Evolutionary conservation across 2,329 filamentous ascomycete genomes (phyloP), one percentile per base, ranked within the genome.

Genomic region (Penicillium corylophilum): DNA sequence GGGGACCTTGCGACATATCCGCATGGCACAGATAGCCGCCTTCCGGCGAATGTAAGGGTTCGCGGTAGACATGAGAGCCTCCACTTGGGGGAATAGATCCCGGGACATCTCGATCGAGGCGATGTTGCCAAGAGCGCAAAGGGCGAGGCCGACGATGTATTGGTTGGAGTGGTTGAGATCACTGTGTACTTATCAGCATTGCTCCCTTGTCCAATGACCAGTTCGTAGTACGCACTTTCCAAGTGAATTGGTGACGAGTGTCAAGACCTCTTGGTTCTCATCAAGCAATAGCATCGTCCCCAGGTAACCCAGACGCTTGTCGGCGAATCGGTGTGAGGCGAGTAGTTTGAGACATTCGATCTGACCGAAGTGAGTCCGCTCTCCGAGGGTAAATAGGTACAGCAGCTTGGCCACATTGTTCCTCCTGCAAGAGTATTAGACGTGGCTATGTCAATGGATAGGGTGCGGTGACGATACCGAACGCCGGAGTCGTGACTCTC

Each of bases 21-120:
- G 85, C 94, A 99, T 99, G 45, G 94, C 94, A 74, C 94, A 99
- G n/a, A 99, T 82, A 4, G 94, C 94, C 16, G 94, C 94, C 78
- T 99, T 99, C 63, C 94, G 85, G 64, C 94, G 84, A 69, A 99
- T 96, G 71, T 99, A 99, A n/a, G 94, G 94, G 71, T 99, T 99
- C 47, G 91, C 87, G 44, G 92, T 96, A 38, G 91, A 88, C 59
- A 99, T 79, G 44, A 97, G 85, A 55, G 83, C 89, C 74, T 99
- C 95, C 71, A 99, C 89, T 79, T 99, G 93, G 61, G 91, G 84
- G 72, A 99, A 99, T 18, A 99, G 79, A 74, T 99, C 94, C 79
- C 94, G 83, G 16, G 94, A 95, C 94, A 99, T 99, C 72, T 99
- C 94, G 66, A 97, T 82, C 1, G 93, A 96, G 53, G 95, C 93